These are phyloP conservation scores for Termitomyces sp. DNA, from an alignment of 768 basidiomycete genomes.

Conservation along the genomic window DNA sequence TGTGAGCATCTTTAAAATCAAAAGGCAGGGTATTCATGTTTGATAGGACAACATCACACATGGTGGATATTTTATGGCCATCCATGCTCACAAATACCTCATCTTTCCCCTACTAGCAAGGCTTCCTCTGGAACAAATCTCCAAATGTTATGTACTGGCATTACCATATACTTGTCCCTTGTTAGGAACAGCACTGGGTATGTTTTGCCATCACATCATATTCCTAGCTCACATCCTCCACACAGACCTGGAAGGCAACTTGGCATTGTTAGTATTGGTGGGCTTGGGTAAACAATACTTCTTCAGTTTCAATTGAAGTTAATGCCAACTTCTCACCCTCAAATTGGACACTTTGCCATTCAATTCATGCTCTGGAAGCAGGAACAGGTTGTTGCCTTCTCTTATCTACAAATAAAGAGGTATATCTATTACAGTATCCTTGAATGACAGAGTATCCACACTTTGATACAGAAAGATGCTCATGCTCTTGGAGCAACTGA, in stretches of 20 bases:
- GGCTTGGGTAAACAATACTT: conserved; percentile 39
- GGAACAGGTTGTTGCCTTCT: conserved; percentile 53
- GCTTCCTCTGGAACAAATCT: conserved; percentile 49
- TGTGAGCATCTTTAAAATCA: conserved; percentile 12
- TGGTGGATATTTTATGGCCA: conserved; percentile 46
- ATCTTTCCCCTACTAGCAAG: conserved; percentile 56
- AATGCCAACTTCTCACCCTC: conserved; percentile 35
- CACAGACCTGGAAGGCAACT: conserved; percentile 60
- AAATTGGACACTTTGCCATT: conserved; percentile 33
- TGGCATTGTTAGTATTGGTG: conserved; percentile 64
- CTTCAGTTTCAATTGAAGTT: conserved; percentile 23
- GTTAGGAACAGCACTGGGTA: conserved; percentile 43
- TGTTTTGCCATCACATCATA: neutral
- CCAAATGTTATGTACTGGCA: conserved; percentile 65
- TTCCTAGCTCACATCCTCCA: neutral
- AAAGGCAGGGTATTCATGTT: neutral
- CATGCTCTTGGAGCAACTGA: conserved; percentile 54
- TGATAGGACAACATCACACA: conserved; percentile 32
- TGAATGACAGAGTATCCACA: conserved; percentile 7
- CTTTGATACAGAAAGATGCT: conserved; percentile 41
- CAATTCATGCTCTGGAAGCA: conserved; percentile 49
- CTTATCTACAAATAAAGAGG: conserved; percentile 49
- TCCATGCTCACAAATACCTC: conserved; percentile 47
- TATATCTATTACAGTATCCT: conserved; percentile 22
- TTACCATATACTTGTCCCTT: conserved; percentile 62